Evolutionary conservation across 2,329 filamentous ascomycete genomes (phyloP).

Genomic region (Aureobasidium leucospermi): DNA sequence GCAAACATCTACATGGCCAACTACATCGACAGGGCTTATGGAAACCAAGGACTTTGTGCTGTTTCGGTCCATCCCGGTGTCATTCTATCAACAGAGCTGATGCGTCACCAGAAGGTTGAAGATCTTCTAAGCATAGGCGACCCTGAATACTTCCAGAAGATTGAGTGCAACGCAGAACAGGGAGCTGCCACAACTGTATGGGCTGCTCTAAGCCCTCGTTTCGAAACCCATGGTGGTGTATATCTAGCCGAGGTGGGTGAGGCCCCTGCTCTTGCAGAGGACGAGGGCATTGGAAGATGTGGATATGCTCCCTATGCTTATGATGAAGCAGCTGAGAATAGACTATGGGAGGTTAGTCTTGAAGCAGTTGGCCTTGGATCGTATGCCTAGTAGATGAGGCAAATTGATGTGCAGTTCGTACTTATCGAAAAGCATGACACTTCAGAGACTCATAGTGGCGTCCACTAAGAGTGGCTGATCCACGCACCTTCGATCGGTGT

Average conservation of each 20-base stretch:
- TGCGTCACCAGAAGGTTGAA: slow-evolving; percentile 7
- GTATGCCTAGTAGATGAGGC: too few relatives aligned
- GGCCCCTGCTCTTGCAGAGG: slow-evolving; percentile 23
- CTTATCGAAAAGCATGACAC: too few relatives aligned
- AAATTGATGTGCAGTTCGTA: too few relatives aligned
- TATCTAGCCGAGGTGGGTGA: slow-evolving; percentile 41
- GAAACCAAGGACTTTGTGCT: slow-evolving; percentile 37
- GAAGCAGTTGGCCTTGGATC: slow-evolving; percentile 19
- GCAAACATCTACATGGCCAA: slow-evolving; percentile 48
- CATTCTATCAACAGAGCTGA: slow-evolving; percentile 25
- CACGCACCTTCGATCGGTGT: too few relatives aligned
- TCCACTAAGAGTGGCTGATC: too few relatives aligned
- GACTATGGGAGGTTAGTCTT: slow-evolving; percentile 36
- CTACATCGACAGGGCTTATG: slow-evolving; percentile 45
- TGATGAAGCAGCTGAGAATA: slow-evolving; percentile 32
- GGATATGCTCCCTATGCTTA: slow-evolving; percentile 31
- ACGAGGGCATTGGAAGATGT: slow-evolving; percentile 17
- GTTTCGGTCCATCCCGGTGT: slow-evolving; percentile 42
- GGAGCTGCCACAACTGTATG: slow-evolving; percentile 44
- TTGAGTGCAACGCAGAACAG: slow-evolving; percentile 28
- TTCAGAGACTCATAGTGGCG: too few relatives aligned
- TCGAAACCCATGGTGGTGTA: slow-evolving; percentile 40
- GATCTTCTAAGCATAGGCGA: neutral
- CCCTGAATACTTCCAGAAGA: slow-evolving; percentile 1
- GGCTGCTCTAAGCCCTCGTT: slow-evolving; percentile 36